phyloP scores from a whole-genome alignment of 352 stramenopile genomes.

The Pythium vanterpoolii region DNA sequence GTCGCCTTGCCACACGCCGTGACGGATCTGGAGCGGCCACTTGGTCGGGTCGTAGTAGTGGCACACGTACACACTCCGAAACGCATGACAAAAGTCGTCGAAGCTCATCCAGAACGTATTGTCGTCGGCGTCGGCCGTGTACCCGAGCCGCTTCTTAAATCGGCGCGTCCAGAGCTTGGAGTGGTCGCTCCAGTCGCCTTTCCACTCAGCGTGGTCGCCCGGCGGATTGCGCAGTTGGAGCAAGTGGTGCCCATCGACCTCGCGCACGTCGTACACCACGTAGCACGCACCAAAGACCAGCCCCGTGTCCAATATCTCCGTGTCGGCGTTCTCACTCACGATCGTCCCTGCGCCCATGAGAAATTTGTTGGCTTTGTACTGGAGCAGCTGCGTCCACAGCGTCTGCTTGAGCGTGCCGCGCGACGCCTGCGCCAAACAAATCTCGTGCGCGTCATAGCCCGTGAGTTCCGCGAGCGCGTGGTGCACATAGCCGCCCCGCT shows the following conservation, averaged over 20 bases:
- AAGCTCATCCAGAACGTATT: slow-evolving; percentile 96
- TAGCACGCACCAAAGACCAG: slow-evolving; percentile 91
- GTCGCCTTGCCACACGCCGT: slow-evolving; percentile 60
- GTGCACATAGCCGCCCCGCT: slow-evolving; percentile 88
- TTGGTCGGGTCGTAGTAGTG: slow-evolving; percentile 89
- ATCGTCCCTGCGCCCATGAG: slow-evolving; percentile 89
- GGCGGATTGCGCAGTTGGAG: slow-evolving; percentile 91
- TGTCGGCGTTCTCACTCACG: slow-evolving; percentile 78
- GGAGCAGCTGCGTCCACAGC: slow-evolving; percentile 88
- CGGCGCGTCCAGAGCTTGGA: slow-evolving; percentile 90
- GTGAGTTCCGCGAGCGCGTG: slow-evolving; percentile 88
- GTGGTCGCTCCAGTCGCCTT: slow-evolving; percentile 91
- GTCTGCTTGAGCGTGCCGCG: slow-evolving; percentile 85
- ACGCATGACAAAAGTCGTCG: slow-evolving; percentile 91
- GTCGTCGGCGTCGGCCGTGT: slow-evolving; percentile 66
- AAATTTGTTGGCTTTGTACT: slow-evolving; percentile 86
- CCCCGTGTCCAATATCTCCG: slow-evolving; percentile 86
- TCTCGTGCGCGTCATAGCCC: slow-evolving; percentile 84
- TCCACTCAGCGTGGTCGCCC: slow-evolving; percentile 90
- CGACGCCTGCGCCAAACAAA: slow-evolving; percentile 80
- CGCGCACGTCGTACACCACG: slow-evolving; percentile 88
- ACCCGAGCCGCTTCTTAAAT: slow-evolving; percentile 75
- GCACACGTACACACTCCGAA: slow-evolving; percentile 91
- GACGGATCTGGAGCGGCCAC: slow-evolving; percentile 48
- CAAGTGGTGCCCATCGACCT: slow-evolving; percentile 84